These are phyloP conservation scores for Sanghuangporus baumii DNA, from an alignment of 1,284 basidiomycete genomes.

Conservation along the genomic window DNA sequence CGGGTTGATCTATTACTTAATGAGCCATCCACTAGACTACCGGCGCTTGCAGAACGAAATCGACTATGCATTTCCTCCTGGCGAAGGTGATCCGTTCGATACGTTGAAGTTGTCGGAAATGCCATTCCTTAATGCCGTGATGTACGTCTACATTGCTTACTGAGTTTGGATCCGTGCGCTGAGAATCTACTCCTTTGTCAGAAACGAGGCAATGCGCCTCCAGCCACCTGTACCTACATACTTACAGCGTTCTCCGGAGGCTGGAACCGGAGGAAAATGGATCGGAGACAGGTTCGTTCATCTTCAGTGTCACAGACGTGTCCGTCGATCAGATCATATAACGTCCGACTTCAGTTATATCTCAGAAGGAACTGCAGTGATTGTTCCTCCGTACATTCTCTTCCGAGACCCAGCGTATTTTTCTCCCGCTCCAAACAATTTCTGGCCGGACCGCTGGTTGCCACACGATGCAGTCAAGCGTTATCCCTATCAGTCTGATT, in stretches of 20 bases:
- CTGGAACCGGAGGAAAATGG: constrained; percentile 11
- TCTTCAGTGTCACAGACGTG: not conserved
- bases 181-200: not conserved
- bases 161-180: not conserved
- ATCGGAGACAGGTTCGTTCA: constrained; percentile 12
- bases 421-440: constrained; percentile 32
- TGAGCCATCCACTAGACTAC: constrained; percentile 27
- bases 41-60: constrained; percentile 26
- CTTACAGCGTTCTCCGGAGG: constrained; percentile 11
- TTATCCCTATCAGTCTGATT: not conserved
- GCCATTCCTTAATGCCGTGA: constrained; percentile 29
- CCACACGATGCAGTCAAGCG: not conserved
- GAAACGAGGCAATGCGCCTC: constrained; percentile 12
- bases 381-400: constrained; percentile 41
- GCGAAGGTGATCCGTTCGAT: constrained; percentile 18
- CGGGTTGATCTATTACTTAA: constrained; percentile 28
- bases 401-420: constrained; percentile 38
- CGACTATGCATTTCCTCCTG: constrained; percentile 22
- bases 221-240: constrained; percentile 9
- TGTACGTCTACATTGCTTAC: constrained; percentile 22
- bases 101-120: constrained; percentile 22
- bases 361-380: constrained; percentile 43
- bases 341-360: constrained; percentile 33
- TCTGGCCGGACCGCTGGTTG: constrained; percentile 41
- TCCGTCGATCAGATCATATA: not conserved